A percentile compares a stretch with the other conserved stretches of the same genome.
Evolutionary conservation across 2,329 filamentous ascomycete genomes (phyloP).

Genomic region (Pseudovirgaria hyperparasitica): DNA sequence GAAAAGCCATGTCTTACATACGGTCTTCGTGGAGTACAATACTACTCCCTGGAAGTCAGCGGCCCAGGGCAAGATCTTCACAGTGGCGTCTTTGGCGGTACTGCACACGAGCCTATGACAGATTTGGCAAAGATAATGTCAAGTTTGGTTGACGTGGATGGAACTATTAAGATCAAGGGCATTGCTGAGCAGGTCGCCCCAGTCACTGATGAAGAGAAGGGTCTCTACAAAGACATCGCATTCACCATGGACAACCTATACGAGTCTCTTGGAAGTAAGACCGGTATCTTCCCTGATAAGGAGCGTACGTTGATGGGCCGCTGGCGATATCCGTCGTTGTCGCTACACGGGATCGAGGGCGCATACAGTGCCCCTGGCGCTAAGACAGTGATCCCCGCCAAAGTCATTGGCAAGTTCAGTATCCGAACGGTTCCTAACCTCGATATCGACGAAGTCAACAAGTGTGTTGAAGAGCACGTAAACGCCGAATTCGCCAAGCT

Average conservation of each 20-base stretch:
- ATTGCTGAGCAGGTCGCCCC: slow-evolving; percentile 88
- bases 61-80: slow-evolving; percentile 90
- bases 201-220: slow-evolving; percentile 72
- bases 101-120: slow-evolving; percentile 96
- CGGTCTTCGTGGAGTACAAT: slow-evolving; percentile 92
- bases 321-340: slow-evolving; percentile 90
- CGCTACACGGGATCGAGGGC: slow-evolving; percentile 87
- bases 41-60: slow-evolving; percentile 85
- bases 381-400: slow-evolving; percentile 97
- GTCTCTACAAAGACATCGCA: slow-evolving; percentile 76
- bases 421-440: slow-evolving; percentile 97
- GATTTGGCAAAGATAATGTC: slow-evolving; percentile 75
- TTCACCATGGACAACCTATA: slow-evolving; percentile 96
- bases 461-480: slow-evolving; percentile 71
- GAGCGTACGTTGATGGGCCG: slow-evolving; percentile 88
- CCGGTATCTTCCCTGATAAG: slow-evolving; percentile 77
- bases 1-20: slow-evolving; percentile 98
- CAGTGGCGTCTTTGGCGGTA: slow-evolving; percentile 92
- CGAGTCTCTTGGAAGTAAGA: slow-evolving; percentile 80
- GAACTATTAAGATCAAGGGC: slow-evolving; percentile 89
- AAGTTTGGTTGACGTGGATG: slow-evolving; percentile 75
- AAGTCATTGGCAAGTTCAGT: slow-evolving; percentile 96
- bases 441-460: slow-evolving; percentile 83
- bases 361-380: slow-evolving; percentile 87
- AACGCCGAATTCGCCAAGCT: slow-evolving; percentile 77